Conservation (phyloP, 495 filamentous ascomycete genomes). For the Podospora anserina region DNA sequence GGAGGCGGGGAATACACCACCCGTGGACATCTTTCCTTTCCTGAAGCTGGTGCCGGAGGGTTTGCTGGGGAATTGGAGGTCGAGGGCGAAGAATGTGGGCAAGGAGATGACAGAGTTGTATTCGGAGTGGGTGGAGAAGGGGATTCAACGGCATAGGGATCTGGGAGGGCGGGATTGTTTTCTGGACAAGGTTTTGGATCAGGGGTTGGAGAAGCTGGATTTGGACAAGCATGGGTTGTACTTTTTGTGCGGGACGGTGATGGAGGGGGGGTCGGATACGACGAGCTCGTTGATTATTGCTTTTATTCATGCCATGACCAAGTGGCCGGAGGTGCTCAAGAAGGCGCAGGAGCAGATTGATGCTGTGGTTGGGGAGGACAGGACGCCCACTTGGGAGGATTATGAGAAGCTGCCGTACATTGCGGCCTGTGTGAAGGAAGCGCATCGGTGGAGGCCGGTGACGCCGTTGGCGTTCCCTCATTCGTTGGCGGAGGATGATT, state of each 20-base stretch:
- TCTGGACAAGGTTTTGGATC: conserved; percentile 46
- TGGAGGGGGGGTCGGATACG: conserved; percentile 52
- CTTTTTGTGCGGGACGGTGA: conserved; percentile 39
- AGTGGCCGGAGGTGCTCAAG: conserved; percentile 39
- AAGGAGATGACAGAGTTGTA: conserved; percentile 46
- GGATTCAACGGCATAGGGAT: conserved; percentile 19
- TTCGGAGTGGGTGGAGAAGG: conserved; percentile 21
- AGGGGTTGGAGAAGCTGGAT: conserved; percentile 35
- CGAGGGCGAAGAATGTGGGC: conserved; percentile 35
- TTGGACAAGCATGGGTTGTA: conserved; percentile 38
- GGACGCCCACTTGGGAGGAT: conserved; percentile 40
- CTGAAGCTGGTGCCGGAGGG: conserved; percentile 43
- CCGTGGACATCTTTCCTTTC: conserved; percentile 48
- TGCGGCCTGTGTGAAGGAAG: conserved; percentile 40
- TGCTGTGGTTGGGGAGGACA: conserved; percentile 30
- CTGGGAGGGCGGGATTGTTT: conserved; percentile 30
- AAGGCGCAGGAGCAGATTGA: conserved; percentile 30
- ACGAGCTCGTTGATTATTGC: conserved; percentile 33
- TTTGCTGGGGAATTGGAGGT: conserved; percentile 41
- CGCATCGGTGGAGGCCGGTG: conserved; percentile 38
- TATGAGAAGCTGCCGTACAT: conserved; percentile 43
- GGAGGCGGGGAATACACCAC: conserved; percentile 50
- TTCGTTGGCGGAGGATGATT: conserved; percentile 35
- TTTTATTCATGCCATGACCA: conserved; percentile 46
- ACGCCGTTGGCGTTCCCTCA: conserved; percentile 35